Evolutionary conservation across 257 asterid genomes (phyloP).

Genomic region (Solanum medicagineum): DNA sequence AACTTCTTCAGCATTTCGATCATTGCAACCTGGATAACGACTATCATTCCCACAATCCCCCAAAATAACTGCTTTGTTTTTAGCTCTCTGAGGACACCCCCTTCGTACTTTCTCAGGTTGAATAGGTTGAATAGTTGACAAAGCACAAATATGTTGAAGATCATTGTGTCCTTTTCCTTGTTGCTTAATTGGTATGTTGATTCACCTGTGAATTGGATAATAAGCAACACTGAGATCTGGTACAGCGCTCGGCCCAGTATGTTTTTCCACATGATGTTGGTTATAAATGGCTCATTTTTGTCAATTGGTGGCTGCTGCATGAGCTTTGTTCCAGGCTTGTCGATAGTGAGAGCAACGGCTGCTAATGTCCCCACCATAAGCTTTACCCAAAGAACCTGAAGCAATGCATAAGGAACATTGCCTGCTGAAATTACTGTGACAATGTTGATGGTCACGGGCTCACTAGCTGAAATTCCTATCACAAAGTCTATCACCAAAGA

Average conservation of each 20-base stretch:
- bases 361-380: conserved; percentile 63
- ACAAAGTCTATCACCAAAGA: conserved; percentile 34
- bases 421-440: conserved; percentile 72
- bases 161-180: conserved; percentile 16
- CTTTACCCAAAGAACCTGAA: conserved; percentile 74
- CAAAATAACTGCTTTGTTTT: conserved; percentile 24
- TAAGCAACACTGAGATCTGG: conserved; percentile 35
- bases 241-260: conserved; percentile 46
- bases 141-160: conserved; percentile 1
- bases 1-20: conserved; percentile 38
- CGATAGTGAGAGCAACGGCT: conserved; percentile 57
- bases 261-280: conserved; percentile 57
- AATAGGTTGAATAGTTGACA: background rate
- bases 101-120: background rate
- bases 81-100: background rate
- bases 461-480: conserved; percentile 8
- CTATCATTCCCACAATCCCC: conserved; percentile 30
- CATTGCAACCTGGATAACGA: conserved; percentile 37
- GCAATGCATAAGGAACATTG: conserved; percentile 46
- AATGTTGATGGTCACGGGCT: conserved; percentile 31
- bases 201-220: conserved; percentile 40
- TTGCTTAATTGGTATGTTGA: conserved; percentile 17
- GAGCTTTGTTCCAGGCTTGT: conserved; percentile 33
- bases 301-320: conserved; percentile 33
- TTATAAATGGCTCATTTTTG: conserved; percentile 37